Base-by-base conservation (phyloP, 192 early-diverging fungal species). In the Backusella westeae region DNA sequence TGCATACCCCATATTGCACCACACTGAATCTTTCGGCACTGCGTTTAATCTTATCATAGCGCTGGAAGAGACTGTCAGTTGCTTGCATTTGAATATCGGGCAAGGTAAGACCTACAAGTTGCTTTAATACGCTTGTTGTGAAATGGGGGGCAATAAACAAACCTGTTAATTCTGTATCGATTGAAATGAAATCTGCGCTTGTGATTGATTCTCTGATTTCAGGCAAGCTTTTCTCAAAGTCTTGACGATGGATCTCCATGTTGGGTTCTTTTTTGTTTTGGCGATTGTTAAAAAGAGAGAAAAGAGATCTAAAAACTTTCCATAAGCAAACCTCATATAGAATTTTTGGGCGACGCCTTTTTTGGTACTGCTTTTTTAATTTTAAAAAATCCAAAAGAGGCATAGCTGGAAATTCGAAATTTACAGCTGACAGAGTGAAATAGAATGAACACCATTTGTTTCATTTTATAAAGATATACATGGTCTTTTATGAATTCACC, bases 91-190 rank as follows among this genome's bases (percentile, higher is more conserved):
- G n/a, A 35, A 78, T 77, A 36, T 74, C 67, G 2, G 78, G 79
- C 34, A 74, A 63, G 10, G n/a, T 29, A 3, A 86, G 71, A 15
- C 85, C 85, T 86, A 49, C 19, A 49, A 49, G 7, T 42, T 38
- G n/a, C 56, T n/a, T 68, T 9, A 29, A 34, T 32, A 23, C 12
- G 32, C 14, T 81, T 67, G 4, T 6, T 44, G 6, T 39, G 41
- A 41, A 46, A 42, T 8, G 39, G 41, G 4, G 15, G 59, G 7
- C 1, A 32, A 32, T 15, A 36, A 15, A 52, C 17, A 38, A 78
- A 88, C 94, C 95, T n/a, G 94, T 90, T 15, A 96, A 87, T 83
- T 96, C 95, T 7, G 92, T 90, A 77, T 96, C 95, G 67, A 96
- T 82, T 19, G 93, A 87, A 42, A 95, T 85, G 75, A 94, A 92